Evolutionary conservation across 2,329 filamentous ascomycete species (phyloP).

Genomic region (Penicillium sp.): DNA sequence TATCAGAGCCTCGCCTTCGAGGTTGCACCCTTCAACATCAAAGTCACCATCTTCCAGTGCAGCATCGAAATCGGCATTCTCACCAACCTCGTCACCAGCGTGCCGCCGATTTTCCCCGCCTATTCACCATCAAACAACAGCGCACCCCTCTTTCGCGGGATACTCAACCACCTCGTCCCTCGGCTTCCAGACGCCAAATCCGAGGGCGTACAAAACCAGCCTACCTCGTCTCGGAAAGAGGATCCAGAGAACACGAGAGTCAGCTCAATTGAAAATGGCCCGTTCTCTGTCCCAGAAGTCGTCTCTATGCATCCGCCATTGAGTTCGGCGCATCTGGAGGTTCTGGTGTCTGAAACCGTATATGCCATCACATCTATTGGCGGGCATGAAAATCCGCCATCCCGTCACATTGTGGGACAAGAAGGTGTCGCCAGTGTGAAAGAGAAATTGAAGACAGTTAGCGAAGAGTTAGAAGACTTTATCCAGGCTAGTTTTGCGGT

Average conservation of each 20-base stretch:
- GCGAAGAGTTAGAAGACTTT: conserved; percentile 94
- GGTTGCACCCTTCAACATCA: conserved; percentile 94
- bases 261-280: conserved; percentile 32
- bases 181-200: conserved; percentile 59
- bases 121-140: conserved; percentile 70
- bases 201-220: conserved; percentile 2
- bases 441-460: conserved; percentile 94
- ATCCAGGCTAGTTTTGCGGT: conserved; percentile 85
- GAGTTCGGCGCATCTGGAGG: conserved; percentile 66
- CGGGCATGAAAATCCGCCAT: conserved; percentile 92
- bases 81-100: conserved; percentile 82
- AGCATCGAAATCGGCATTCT: conserved; percentile 89
- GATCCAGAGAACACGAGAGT: conserved; percentile 19
- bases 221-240: conserved; percentile 8
- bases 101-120: conserved; percentile 69
- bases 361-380: conserved; percentile 89
- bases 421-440: conserved; percentile 87
- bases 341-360: conserved; percentile 82
- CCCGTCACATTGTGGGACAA: conserved; percentile 87
- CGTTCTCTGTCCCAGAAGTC: conserved; percentile 46
- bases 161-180: conserved; percentile 78
- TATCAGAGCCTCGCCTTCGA: conserved; percentile 79
- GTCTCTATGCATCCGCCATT: conserved; percentile 75
- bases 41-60: conserved; percentile 92
- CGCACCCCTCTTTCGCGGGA: conserved; percentile 79